Base-by-base conservation (phyloP, 805 yeast genomes). In the Metschnikowia gruessii region DNA sequence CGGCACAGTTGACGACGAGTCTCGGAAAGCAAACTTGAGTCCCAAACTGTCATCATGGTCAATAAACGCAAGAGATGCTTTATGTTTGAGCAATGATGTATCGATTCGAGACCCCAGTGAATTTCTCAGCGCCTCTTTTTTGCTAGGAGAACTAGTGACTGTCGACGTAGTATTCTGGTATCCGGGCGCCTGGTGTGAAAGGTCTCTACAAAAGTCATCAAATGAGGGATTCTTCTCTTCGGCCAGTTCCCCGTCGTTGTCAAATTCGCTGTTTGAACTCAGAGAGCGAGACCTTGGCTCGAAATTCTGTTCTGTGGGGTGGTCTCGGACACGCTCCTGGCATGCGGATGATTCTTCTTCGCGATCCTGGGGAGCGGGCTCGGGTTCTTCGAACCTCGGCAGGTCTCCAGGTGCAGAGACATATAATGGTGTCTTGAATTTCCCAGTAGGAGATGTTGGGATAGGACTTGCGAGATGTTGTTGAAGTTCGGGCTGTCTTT, bases 21-120 rank as follows among this genome's bases (percentile, higher is more conserved):
- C 59, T 24, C 55, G 57, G 51, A 60, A 66, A 3, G 71, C 71
- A 47, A 59, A 66, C 42, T 64, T 62, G 45, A 68, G 54, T 7
- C 62, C 72, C 8, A 36, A 48, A 28, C 56, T 54, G 21, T 65
- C 69, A 37, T 63, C 68, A 29, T 54, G 55, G 42, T 57, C 60
- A 16, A 65, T 50, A 50, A 63, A 48, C 4, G 67, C 52, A 19
- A 58, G 49, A 10, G 68, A 60, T 3, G 50, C 39, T 17, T 51
- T 42, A 31, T 48, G 46, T 13, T 35, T 37, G 13, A 49, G 35
- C 32, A 11, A 35, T 12, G 42, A 37, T 13, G 48, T n/a, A 9
- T 35, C 33, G 11, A 30, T 30, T 31, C 37, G 12, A 16, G 37
- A n/a, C 16, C 30, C 22, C 28, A 26, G 28, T 16, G 26, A 15